These are phyloP conservation scores for Bryoerythrophyllum caledonicum DNA, from an alignment of 225 moss, liverwort and hornwort species.

Conservation along the genomic window DNA sequence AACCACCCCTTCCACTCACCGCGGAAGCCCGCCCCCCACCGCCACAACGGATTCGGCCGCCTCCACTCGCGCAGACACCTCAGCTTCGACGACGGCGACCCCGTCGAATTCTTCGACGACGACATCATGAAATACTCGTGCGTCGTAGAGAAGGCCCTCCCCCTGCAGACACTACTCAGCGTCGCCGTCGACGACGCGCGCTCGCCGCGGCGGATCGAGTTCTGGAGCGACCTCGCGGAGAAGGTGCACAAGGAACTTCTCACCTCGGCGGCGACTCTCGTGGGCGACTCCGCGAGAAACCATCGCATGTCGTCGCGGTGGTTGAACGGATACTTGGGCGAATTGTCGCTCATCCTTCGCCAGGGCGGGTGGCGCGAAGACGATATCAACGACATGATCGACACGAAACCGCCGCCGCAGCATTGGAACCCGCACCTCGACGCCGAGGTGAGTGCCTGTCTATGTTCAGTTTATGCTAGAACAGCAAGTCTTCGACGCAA, in stretches of 20 bases:
- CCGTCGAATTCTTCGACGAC: conserved; percentile 39
- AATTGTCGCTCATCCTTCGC: conserved; percentile 73
- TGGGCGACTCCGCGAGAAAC: conserved; percentile 23
- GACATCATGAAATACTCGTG: conserved; percentile 52
- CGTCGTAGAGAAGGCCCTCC: conserved; percentile 65
- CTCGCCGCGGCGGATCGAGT: conserved; percentile 76
- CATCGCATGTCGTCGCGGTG: conserved; percentile 54
- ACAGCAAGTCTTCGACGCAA: too few relatives aligned
- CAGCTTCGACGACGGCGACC: conserved; percentile 32
- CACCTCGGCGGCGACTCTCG: background rate
- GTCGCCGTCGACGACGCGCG: conserved; percentile 65
- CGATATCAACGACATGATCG: conserved; percentile 90
- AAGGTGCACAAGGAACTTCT: conserved; percentile 47
- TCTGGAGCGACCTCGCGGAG: conserved; percentile 89
- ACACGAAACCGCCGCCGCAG: conserved; percentile 41
- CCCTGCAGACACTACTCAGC: conserved; percentile 52
- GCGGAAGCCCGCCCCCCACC: conserved; percentile 30
- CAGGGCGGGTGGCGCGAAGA: conserved; percentile 89
- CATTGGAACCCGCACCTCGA: conserved; percentile 49
- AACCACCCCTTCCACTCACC: conserved; percentile 14
- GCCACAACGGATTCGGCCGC: conserved; percentile 47
- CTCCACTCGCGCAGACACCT: conserved; percentile 40
- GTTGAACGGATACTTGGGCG: conserved; percentile 78
- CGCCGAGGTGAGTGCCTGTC: conserved; percentile 35
- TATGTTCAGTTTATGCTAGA: too few relatives aligned